These are phyloP conservation scores for Verticillium albo-atrum DNA, from an alignment of 2,329 filamentous ascomycete species.

Conservation along the genomic window DNA sequence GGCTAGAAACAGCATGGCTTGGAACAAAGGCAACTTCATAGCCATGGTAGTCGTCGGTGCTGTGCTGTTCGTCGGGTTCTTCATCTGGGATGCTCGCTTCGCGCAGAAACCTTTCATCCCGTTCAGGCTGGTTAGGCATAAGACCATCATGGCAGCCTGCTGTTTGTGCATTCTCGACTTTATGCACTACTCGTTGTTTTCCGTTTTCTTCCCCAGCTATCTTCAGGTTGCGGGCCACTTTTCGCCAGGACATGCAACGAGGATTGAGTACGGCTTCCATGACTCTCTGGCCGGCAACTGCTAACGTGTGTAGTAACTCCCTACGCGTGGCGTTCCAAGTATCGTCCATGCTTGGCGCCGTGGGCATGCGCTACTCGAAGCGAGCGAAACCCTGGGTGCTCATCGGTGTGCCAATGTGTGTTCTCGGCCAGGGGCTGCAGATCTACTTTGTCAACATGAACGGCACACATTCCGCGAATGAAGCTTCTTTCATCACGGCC, in stretches of 20 bases:
- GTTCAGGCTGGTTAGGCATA: constrained; percentile 27
- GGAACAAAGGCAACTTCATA: constrained; percentile 27
- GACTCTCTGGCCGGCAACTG: constrained; percentile 9
- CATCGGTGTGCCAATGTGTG: constrained; percentile 24
- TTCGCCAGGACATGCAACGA: constrained; percentile 27
- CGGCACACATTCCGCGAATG: constrained; percentile 19
- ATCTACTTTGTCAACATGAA: constrained; percentile 23
- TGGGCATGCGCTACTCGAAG: constrained; percentile 31
- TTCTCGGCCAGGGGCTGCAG: constrained; percentile 28
- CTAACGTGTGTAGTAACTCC: constrained; percentile 23
- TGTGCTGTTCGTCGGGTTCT: constrained; percentile 17
- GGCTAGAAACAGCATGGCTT: constrained; percentile 22
- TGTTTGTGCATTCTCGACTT: constrained; percentile 15
- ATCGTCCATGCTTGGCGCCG: constrained; percentile 24
- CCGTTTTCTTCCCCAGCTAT: constrained; percentile 34
- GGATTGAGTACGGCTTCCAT: constrained; percentile 29
- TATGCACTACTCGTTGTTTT: constrained; percentile 31
- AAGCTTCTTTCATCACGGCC: constrained; percentile 26
- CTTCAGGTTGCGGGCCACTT: constrained; percentile 33
- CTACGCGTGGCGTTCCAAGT: constrained; percentile 31
- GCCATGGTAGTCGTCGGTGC: constrained; percentile 29
- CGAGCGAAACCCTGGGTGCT: constrained; percentile 26
- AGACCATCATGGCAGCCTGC: constrained; percentile 32
- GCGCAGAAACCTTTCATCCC: constrained; percentile 32
- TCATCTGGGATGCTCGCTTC: constrained; percentile 31